Base-by-base conservation (phyloP, 2,329 filamentous ascomycete species). In the Cadophora gregata region DNA sequence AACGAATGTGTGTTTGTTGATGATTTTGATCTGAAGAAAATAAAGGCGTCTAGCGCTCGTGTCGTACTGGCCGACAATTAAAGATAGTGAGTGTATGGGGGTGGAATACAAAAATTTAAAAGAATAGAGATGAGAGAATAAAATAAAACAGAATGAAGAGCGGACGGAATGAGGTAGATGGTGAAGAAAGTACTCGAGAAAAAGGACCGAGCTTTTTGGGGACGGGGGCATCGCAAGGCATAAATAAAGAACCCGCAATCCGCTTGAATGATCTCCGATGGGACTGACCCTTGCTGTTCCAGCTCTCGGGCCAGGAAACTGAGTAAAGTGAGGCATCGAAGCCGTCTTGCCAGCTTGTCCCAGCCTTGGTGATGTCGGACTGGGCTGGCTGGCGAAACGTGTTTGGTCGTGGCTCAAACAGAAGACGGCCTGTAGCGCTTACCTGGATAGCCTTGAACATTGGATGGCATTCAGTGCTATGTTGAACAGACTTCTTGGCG, bases 1-100 rank as follows among this genome's bases (percentile, higher is more conserved):
- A 75, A 70, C 59, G 69, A 74, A 58, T 70, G 69, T 73, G 69
- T 64, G 47, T 16, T 61, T 58, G 25, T 38, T 36, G 33, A 19
- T 21, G 53, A 25, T 38, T 3, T 24, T 33, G 42, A 47, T 56
- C 9, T 29, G 24, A 63, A 36, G 62, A 59, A 65, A 62, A 33
- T 47, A 42, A 59, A 70, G 69, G 73, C 74, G 73, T 69, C 74
- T 75, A 71, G 71, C 74, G 75, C 74, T 75, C 33, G 69, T 76
- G 70, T 77, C 73, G 75, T 74, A 72, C 73, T 75, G 65, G 74
- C 72, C 75, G 75, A 76, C 74, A 76, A 75, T 74, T 73, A 75
- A 71, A 65, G 62, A 62, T 60, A 66, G 64, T 42, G 61, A 50
- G 27, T 48, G 27, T 50, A 45, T 62, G 16, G 29, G 31, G 29